Base-by-base conservation (phyloP, 371 early-diverging fungal genomes). In the Globomyces sp. region DNA sequence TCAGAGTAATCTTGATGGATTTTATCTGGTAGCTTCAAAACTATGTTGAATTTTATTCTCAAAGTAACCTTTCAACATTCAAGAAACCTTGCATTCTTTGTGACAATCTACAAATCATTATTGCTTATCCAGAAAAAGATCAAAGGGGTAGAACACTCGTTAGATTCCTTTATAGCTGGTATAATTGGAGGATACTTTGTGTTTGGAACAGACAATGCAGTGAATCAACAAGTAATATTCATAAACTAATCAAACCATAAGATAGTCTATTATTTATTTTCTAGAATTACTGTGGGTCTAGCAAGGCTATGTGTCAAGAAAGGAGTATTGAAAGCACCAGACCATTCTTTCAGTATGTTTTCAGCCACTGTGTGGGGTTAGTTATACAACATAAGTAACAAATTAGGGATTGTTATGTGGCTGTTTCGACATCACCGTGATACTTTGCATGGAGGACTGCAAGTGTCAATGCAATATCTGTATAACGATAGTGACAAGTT, bases 341-440 rank as follows among this genome's bases (percentile, higher is more conserved):
- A 86, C 43, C 82, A 90, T 63, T 83, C 92, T 2, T 98, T 92
- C 79, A 89, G 95, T 5, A 73, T 94, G 10, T 96, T 95, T 77
- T 93, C 97, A 36, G 92, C 96, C 36, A 71, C 96, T n/a, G 86
- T 89, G 43, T 98, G 98, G 98, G 98, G 96, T 80, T 57, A n/a
- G 75, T 52, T 2, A n/a, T n/a, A 43, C 40, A 44, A 24, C 46
- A 24, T 24, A 24, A 24, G 24, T 24, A 24, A 24, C 24, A 24
- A 24, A 46, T 1, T 52, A 80, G 80, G 77, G 3, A 72, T 86
- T 51, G 96, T 97, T 47, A 96, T 98, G 98, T 90, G 89, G 85
- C 80, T 95, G 58, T 97, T 96, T 85, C 80, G 90, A 65, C 86
- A 92, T 69, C 90, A 97, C 72, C 85, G 88, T 57, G 88, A 90